Evolutionary conservation across 208 protist species (phyloP).

Genomic region (Trypanosoma grayi): DNA sequence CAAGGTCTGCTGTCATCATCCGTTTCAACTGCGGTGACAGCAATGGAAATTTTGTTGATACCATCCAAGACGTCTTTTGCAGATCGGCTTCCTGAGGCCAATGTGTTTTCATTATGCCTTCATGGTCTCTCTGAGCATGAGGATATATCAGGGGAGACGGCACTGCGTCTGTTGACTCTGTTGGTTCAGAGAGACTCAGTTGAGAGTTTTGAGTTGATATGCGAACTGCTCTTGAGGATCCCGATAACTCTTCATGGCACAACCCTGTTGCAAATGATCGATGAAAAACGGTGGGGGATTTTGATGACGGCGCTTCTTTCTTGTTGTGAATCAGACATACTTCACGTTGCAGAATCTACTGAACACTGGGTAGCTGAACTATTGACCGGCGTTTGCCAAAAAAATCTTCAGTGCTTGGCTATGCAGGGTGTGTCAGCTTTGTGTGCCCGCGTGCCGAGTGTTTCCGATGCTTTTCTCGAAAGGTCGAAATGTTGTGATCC

Average conservation of each 20-base stretch:
- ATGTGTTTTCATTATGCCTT: slow-evolving; percentile 25
- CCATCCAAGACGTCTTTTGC: not conserved
- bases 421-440: slow-evolving; percentile 22
- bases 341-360: not conserved
- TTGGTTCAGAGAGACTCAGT: not conserved
- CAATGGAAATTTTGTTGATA: slow-evolving; percentile 21
- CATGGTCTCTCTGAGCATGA: slow-evolving; percentile 4
- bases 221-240: slow-evolving; percentile 17
- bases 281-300: not conserved
- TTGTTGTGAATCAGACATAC: slow-evolving; percentile 6
- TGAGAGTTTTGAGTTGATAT: slow-evolving; percentile 23
- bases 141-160: slow-evolving; percentile 6
- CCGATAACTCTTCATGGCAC: not conserved
- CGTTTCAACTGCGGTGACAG: slow-evolving; percentile 8
- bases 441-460: slow-evolving; percentile 10
- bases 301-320: slow-evolving; percentile 18
- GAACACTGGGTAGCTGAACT: slow-evolving; percentile 10
- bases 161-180: slow-evolving; percentile 5
- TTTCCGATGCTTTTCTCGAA: slow-evolving; percentile 7
- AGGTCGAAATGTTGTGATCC: not conserved
- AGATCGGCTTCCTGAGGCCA: not conserved
- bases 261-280: slow-evolving; percentile 9
- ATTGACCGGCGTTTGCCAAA: slow-evolving; percentile 1
- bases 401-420: not conserved
- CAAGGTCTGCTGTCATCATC: slow-evolving; percentile 14